A percentile compares a stretch with the other conserved stretches of the same genome.
Evolutionary conservation across 208 protist species (phyloP).

Genomic region (Porcisia hertigi): DNA sequence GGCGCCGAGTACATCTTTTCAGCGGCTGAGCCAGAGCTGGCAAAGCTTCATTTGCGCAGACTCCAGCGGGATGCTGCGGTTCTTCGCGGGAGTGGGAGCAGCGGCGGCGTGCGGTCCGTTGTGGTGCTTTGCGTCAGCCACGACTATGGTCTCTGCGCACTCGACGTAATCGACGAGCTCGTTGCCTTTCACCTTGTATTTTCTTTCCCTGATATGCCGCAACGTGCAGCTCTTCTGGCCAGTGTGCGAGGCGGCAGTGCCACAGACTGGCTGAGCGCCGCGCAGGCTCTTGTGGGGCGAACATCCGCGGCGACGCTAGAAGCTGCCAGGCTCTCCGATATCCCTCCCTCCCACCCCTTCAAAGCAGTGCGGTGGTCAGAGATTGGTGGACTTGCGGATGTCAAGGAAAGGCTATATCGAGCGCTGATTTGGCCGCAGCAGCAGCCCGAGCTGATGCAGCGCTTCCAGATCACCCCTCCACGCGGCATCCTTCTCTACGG

Average conservation of each 20-base stretch:
- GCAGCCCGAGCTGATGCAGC: conserved; percentile 98
- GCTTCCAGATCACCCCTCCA: conserved; percentile 97
- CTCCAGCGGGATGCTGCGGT: conserved; percentile 29
- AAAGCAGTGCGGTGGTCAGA: conserved; percentile 95
- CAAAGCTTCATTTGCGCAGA: conserved; percentile 30
- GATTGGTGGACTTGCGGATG: conserved; percentile 98
- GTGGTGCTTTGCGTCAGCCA: conserved; percentile 56
- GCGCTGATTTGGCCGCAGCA: conserved; percentile 98
- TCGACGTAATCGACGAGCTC: conserved; percentile 37
- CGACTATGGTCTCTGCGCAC: conserved; percentile 29
- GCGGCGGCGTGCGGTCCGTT: conserved; percentile 25
- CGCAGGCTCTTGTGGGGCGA: conserved; percentile 60
- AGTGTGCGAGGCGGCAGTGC: conserved; percentile 36
- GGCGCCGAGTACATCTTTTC: conserved; percentile 49
- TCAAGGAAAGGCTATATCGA: conserved; percentile 98
- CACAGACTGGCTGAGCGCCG: conserved; percentile 37
- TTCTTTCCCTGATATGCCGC: conserved; percentile 36
- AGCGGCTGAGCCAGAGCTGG: conserved; percentile 44
- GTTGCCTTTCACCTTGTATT: conserved; percentile 53
- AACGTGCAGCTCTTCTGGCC: conserved; percentile 59
- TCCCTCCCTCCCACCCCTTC: conserved; percentile 36
- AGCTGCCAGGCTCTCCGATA: conserved; percentile 28
- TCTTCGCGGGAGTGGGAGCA: conserved; percentile 33
- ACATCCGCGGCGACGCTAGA: conserved; percentile 55
- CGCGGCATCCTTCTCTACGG: conserved; percentile 95